Conservation (phyloP, 2,329 filamentous ascomycete species). For the Annulohypoxylon truncatum region DNA sequence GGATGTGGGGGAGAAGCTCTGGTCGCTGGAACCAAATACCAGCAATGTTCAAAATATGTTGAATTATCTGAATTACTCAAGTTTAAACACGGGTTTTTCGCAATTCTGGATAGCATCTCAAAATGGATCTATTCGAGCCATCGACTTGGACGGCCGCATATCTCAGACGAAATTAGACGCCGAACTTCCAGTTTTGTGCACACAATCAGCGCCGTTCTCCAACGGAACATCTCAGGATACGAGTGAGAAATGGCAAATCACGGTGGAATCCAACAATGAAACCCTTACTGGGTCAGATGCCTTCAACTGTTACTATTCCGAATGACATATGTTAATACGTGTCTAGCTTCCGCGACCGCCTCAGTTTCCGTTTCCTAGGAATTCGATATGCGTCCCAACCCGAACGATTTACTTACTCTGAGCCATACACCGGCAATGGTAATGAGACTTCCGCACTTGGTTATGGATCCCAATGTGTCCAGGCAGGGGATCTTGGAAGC, state of each 20-base stretch:
- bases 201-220: slow-evolving; percentile 58
- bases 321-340: not conserved
- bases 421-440: slow-evolving; percentile 52
- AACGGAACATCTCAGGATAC: slow-evolving; percentile 50
- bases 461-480: slow-evolving; percentile 55
- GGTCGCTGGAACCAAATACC: slow-evolving; percentile 47
- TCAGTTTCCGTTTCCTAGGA: slow-evolving; percentile 62
- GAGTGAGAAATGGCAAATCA: slow-evolving; percentile 52
- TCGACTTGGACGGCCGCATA: slow-evolving; percentile 47
- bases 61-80: slow-evolving; percentile 53
- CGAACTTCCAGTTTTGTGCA: slow-evolving; percentile 55
- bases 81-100: slow-evolving; percentile 40
- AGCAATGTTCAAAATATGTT: slow-evolving; percentile 50
- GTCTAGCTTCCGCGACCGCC: slow-evolving; percentile 43
- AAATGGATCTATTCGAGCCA: slow-evolving; percentile 38
- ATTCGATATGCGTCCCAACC: slow-evolving; percentile 60
- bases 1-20: slow-evolving; percentile 56
- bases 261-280: slow-evolving; percentile 54
- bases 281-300: slow-evolving; percentile 51
- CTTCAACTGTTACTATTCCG: not conserved
- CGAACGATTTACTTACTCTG: slow-evolving; percentile 58
- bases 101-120: slow-evolving; percentile 54
- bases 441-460: slow-evolving; percentile 50
- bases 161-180: slow-evolving; percentile 27
- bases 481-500: slow-evolving; percentile 50